Evolutionary conservation across 805 yeast genomes (phyloP).

Genomic region (Jamesozyma gamospora): DNA sequence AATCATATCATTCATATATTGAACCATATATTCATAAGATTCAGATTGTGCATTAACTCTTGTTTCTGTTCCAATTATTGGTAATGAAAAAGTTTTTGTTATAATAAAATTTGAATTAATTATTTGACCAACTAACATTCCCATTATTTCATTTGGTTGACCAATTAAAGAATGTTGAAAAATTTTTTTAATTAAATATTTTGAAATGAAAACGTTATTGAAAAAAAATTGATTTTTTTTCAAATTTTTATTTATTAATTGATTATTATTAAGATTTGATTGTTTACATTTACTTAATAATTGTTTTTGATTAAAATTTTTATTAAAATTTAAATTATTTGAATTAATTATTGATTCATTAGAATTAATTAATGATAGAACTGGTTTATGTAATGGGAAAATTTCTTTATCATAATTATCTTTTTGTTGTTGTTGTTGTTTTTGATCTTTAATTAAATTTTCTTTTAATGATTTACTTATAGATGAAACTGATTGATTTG

Average conservation of each 20-base stretch:
- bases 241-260: not conserved
- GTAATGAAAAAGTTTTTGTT: conserved; percentile 74
- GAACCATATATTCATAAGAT: conserved; percentile 92
- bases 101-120: conserved; percentile 49
- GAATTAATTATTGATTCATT: not conserved
- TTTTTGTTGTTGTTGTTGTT: not conserved
- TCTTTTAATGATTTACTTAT: not conserved
- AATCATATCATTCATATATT: conserved; percentile 47
- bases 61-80: conserved; percentile 94
- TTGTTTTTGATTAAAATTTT: not conserved
- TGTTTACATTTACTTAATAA: not conserved
- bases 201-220: conserved; percentile 37
- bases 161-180: conserved; percentile 72
- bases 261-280: not conserved
- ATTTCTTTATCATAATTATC: not conserved
- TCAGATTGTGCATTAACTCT: conserved; percentile 90
- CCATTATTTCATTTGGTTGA: conserved; percentile 88
- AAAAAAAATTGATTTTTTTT: conserved; percentile 6
- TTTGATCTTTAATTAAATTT: not conserved
- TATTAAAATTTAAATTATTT: not conserved
- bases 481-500: conserved; percentile 1
- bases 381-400: not conserved
- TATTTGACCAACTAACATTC: conserved; percentile 79
- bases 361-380: not conserved
- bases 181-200: conserved; percentile 68